These are phyloP conservation scores for Myriosclerotinia scirpicola DNA, from an alignment of 2,329 filamentous ascomycete genomes.

Conservation along the genomic window DNA sequence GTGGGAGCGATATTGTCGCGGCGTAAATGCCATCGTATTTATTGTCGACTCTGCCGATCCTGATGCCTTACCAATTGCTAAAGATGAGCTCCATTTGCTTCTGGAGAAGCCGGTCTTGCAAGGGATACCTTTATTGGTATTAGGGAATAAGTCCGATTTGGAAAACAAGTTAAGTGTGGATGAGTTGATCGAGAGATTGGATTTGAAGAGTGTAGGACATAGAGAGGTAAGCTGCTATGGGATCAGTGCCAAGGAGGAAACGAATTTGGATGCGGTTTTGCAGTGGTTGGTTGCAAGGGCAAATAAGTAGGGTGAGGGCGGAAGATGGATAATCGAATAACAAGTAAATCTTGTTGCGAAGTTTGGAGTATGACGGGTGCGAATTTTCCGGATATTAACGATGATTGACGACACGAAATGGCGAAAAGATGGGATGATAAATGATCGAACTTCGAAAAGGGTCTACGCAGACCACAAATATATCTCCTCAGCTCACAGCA, in stretches of 20 bases:
- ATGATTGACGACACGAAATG: constrained; percentile 49
- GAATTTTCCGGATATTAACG: constrained; percentile 27
- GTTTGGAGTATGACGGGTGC: constrained; percentile 5
- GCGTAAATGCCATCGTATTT: constrained; percentile 96
- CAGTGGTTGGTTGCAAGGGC: constrained; percentile 94
- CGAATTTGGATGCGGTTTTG: constrained; percentile 93
- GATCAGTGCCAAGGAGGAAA: constrained; percentile 98
- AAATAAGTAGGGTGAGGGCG: constrained; percentile 56
- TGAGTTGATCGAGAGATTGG: constrained; percentile 88
- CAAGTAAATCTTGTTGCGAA: constrained; percentile 12
- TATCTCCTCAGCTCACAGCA: constrained; percentile 43
- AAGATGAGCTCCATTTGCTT: constrained; percentile 87
- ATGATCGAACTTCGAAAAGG: constrained; percentile 34
- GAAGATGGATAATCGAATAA: background rate
- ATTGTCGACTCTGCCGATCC: constrained; percentile 95
- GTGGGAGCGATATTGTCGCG: constrained; percentile 99
- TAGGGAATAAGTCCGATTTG: constrained; percentile 97
- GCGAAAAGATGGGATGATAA: constrained; percentile 52
- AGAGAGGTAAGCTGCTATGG: constrained; percentile 98
- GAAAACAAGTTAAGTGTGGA: constrained; percentile 89
- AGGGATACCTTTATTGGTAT: constrained; percentile 87
- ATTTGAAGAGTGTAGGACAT: constrained; percentile 83
- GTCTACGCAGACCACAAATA: constrained; percentile 49
- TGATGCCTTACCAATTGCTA: constrained; percentile 76
- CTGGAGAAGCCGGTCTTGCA: constrained; percentile 81